A percentile compares a stretch with the other conserved stretches of the same genome.
These are phyloP conservation scores for Brassica cretica DNA, from an alignment of 345 rosid genomes.

Conservation along the genomic window DNA sequence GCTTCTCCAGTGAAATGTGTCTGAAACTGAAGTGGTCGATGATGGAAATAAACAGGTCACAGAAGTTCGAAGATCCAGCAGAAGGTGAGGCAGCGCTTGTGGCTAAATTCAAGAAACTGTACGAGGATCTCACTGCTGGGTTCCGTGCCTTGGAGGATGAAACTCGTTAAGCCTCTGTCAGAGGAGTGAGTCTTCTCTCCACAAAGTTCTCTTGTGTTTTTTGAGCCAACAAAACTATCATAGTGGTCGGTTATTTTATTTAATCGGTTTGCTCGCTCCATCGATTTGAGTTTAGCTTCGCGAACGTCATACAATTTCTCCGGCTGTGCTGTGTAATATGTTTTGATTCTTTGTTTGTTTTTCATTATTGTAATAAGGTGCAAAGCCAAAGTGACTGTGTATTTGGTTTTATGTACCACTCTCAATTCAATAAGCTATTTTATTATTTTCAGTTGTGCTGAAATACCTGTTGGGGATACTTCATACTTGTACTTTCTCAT, in stretches of 20 bases:
- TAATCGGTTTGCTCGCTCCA: conserved; percentile 27
- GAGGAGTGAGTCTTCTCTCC: background rate
- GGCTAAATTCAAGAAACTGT: conserved; percentile 78
- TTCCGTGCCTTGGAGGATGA: conserved; percentile 98
- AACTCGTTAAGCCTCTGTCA: conserved; percentile 58
- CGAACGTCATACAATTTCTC: conserved; percentile 24
- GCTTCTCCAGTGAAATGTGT: background rate
- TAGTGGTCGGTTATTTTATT: conserved; percentile 39
- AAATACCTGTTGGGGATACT: conserved; percentile 5
- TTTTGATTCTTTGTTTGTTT: conserved; percentile 33
- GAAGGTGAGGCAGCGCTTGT: conserved; percentile 93
- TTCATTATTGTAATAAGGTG: conserved; percentile 39
- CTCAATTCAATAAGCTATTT: conserved; percentile 33
- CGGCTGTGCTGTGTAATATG: conserved; percentile 40
- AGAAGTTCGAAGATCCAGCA: conserved; percentile 98
- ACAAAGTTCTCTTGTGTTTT: conserved; percentile 34
- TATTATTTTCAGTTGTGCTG: conserved; percentile 10
- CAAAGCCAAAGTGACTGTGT: conserved; percentile 33
- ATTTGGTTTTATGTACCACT: conserved; percentile 33
- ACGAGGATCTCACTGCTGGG: conserved; percentile 84
- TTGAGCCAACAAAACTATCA: conserved; percentile 35
- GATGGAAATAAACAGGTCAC: conserved; percentile 59
- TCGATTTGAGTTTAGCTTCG: conserved; percentile 33
- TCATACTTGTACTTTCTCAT: background rate
- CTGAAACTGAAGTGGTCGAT: background rate